phyloP scores from a whole-genome alignment of 179 eudicot species.

The Vitellaria paradoxa region DNA sequence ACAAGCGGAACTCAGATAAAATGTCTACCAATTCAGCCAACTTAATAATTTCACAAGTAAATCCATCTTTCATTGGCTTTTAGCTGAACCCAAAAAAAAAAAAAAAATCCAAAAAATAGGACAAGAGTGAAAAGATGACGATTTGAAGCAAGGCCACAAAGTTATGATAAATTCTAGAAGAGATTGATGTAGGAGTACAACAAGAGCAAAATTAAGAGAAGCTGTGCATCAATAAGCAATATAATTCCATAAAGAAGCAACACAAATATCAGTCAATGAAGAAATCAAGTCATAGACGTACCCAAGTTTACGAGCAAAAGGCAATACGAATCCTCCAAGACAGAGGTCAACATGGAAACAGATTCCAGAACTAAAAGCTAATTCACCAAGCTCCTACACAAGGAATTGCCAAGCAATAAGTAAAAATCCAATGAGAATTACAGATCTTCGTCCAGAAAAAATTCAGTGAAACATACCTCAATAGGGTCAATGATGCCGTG shows the following conservation, averaged over 20 bases:
- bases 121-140: not conserved
- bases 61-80: not conserved
- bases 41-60: not conserved
- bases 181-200: not conserved
- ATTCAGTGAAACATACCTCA: slow-evolving; percentile 14
- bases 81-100: not conserved
- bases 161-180: not conserved
- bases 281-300: slow-evolving; percentile 26
- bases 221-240: not conserved
- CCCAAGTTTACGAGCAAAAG: slow-evolving; percentile 98
- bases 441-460: not conserved
- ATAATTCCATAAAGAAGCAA: slow-evolving; percentile 3
- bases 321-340: slow-evolving; percentile 36
- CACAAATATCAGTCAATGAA: not conserved
- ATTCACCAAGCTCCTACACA: slow-evolving; percentile 17
- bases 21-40: not conserved
- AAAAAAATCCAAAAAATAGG: not conserved
- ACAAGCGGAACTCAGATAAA: not conserved
- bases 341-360: slow-evolving; percentile 24
- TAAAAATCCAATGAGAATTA: not conserved
- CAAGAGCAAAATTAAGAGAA: not conserved
- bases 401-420: slow-evolving; percentile 1
- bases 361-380: slow-evolving; percentile 11
- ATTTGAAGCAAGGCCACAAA: not conserved
- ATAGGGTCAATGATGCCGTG: slow-evolving; percentile 94